Conservation (phyloP, 768 basidiomycete genomes). For the Lentinula lateritia region DNA sequence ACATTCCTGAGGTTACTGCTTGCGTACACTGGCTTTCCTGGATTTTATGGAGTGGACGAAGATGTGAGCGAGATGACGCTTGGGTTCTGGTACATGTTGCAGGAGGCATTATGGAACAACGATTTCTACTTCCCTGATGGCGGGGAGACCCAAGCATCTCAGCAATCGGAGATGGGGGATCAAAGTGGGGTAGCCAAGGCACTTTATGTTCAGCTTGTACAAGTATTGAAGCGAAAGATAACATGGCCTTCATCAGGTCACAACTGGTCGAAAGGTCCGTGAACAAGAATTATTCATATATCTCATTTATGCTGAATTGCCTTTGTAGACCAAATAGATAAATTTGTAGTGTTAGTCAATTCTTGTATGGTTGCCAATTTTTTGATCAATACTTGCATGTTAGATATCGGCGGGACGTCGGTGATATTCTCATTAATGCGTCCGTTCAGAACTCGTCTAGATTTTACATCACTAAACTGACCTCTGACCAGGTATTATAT, state of each 20-base stretch:
- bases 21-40: slow-evolving; percentile 65
- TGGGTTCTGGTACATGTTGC: slow-evolving; percentile 86
- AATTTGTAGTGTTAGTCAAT: slow-evolving; percentile 58
- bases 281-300: not conserved
- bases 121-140: slow-evolving; percentile 40
- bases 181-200: slow-evolving; percentile 58
- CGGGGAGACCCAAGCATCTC: slow-evolving; percentile 9
- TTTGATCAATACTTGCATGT: not conserved
- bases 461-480: slow-evolving; percentile 3
- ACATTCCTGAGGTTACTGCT: slow-evolving; percentile 67
- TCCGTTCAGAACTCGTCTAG: slow-evolving; percentile 29
- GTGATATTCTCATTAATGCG: slow-evolving; percentile 87
- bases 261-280: slow-evolving; percentile 68
- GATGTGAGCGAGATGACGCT: slow-evolving; percentile 85
- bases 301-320: slow-evolving; percentile 2
- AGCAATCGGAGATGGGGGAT: slow-evolving; percentile 19
- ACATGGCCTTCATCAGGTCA: slow-evolving; percentile 55
- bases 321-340: slow-evolving; percentile 65
- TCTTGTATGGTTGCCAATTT: slow-evolving; percentile 19
- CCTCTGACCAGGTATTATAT: slow-evolving; percentile 67
- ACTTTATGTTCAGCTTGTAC: slow-evolving; percentile 76
- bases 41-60: slow-evolving; percentile 78
- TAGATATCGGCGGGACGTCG: slow-evolving; percentile 81
- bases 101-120: slow-evolving; percentile 77
- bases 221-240: slow-evolving; percentile 65